Evolutionary conservation across 2,329 filamentous ascomycete genomes (phyloP), one percentile per base, ranked within the genome.

Genomic region (Aureobasidium sp.): DNA sequence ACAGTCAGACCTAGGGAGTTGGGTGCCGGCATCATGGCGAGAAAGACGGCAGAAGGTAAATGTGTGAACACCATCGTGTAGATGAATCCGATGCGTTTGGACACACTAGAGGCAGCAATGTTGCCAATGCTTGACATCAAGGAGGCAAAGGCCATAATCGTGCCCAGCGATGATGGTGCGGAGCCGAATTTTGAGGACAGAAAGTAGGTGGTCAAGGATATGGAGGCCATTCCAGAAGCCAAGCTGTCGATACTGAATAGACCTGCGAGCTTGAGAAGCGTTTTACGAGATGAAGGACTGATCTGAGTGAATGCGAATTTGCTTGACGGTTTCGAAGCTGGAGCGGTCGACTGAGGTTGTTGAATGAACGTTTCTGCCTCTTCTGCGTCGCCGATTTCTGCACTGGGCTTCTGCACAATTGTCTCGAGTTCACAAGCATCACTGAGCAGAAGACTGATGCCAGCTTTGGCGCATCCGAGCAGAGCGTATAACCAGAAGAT

Each of bases 171-270:
- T 2, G 83, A 79, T 1, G 83, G 81, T 70, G 87, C 84, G 4
- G 82, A 78, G 5, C 88, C 77, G 40, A 89, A 89, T 67, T 88
- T 88, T 53, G 76, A 74, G 68, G 84, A 82, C 70, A 89, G 84
- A 75, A 85, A 87, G 73, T 87, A 88, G 65, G 84, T 88, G 69
- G 88, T 84, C 38, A 80, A 71, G 13, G 78, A 77, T 70, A 77
- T 79, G 20, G 77, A 87, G 5, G 89, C 90, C 74, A 95, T 85
- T 2, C 92, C 92, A 25, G 76, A 75, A 1, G 90, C 91, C 65
- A 94, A 86, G 0, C 89, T 87, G 74, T 94, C 92, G 8, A 94
- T 72, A 1, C 85, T 85, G 71, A 94, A 91, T 1, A 95, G 80
- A 10, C 91, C 77, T 72, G 89, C 91, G 0, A 95, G 81, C 58